These are phyloP conservation scores for Rhizophlyctis rosea DNA, from an alignment of 192 early-diverging fungal species.

Conservation along the genomic window DNA sequence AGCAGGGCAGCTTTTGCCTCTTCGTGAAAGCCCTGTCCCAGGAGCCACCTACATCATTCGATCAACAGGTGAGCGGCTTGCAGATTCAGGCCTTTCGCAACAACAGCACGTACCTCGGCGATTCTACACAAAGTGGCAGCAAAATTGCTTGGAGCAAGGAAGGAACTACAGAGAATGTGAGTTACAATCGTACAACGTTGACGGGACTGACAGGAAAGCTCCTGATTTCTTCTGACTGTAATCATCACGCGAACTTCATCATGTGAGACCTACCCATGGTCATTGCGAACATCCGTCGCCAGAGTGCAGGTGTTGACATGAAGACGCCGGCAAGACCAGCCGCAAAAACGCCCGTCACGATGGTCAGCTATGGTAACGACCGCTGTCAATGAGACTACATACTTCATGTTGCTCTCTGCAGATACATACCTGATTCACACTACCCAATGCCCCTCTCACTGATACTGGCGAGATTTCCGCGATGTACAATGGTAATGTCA, in stretches of 20 bases:
- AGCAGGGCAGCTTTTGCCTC: constrained; percentile 62
- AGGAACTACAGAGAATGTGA: constrained; percentile 26
- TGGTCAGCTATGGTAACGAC: too few relatives aligned
- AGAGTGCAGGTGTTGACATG: constrained; percentile 43
- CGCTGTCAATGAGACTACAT: too few relatives aligned
- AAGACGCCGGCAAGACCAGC: constrained; percentile 65
- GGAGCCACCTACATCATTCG: constrained; percentile 52
- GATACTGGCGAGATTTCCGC: constrained; percentile 69
- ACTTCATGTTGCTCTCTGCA: too few relatives aligned
- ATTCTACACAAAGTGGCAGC: constrained; percentile 75
- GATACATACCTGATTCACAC: constrained; percentile 88
- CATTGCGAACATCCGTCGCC: constrained; percentile 71
- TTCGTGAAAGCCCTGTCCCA: constrained; percentile 49
- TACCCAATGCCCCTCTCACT: constrained; percentile 71
- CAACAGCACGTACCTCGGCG: constrained; percentile 50
- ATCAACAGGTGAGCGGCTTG: neutral
- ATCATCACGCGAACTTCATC: neutral
- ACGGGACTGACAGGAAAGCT: neutral
- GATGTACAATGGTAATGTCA: constrained; percentile 79
- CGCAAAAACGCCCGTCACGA: constrained; percentile 75
- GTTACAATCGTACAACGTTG: neutral
- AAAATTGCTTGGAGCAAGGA: constrained; percentile 63
- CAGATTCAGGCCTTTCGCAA: neutral
- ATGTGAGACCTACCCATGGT: constrained; percentile 35
- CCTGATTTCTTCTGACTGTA: neutral